A percentile compares a stretch with the other conserved stretches of the same genome.
Evolutionary conservation across 148 eudicot species (phyloP).

Genomic region (Cornus florida): DNA sequence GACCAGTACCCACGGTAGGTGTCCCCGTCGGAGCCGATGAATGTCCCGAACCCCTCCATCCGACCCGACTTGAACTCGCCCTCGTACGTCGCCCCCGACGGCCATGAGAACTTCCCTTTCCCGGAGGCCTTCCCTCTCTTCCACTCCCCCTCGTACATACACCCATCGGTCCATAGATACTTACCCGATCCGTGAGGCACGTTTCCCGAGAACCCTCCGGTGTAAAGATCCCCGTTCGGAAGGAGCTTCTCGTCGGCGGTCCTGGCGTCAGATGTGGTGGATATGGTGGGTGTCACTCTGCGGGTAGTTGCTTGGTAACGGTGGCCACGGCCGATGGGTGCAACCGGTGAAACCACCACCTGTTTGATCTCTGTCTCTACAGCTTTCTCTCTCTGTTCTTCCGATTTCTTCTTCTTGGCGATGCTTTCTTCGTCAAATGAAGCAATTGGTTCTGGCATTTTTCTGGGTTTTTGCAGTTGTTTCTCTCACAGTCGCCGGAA

Average conservation of each 20-base stretch:
- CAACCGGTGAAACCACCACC: conserved; percentile 6
- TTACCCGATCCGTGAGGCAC: conserved; percentile 74
- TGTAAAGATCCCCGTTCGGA: conserved; percentile 87
- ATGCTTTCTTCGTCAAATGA: background rate
- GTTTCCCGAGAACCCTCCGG: conserved; percentile 56
- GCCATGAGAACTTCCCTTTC: conserved; percentile 84
- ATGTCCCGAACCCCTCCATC: conserved; percentile 82
- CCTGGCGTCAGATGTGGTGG: conserved; percentile 2
- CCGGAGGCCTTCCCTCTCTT: conserved; percentile 74
- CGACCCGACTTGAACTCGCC: conserved; percentile 82
- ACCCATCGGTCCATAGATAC: conserved; percentile 83
- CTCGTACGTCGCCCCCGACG: conserved; percentile 84
- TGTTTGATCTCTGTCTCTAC: conserved; percentile 15
- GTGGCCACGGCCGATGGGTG: conserved; percentile 30
- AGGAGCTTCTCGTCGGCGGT: conserved; percentile 41
- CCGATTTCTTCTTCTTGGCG: conserved; percentile 12
- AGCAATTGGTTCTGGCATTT: conserved; percentile 32
- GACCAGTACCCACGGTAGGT: conserved; percentile 70
- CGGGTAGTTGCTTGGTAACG: conserved; percentile 47
- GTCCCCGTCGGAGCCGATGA: conserved; percentile 73
- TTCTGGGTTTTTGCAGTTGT: background rate
- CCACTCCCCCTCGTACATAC: conserved; percentile 88
- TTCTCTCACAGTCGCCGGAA: background rate
- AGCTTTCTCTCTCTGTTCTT: background rate
- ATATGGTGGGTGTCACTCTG: conserved; percentile 41